Conservation (phyloP, 1,139 yeast species). For the Kodamaea anthophila region DNA sequence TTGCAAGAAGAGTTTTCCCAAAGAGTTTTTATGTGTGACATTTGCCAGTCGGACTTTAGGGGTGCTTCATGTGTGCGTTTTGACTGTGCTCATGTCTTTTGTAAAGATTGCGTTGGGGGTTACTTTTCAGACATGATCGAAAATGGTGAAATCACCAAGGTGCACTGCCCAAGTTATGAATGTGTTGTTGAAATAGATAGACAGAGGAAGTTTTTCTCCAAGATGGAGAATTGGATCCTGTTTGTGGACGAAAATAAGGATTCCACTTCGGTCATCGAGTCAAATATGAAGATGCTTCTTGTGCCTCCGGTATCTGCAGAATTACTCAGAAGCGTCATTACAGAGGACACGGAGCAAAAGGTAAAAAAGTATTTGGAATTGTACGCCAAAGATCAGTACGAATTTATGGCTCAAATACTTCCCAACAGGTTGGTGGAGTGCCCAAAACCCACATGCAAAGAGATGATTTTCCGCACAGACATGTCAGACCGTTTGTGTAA, state of each 20-base stretch:
- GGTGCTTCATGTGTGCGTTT: slow-evolving; percentile 43
- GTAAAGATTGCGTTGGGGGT: slow-evolving; percentile 43
- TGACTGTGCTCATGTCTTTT: slow-evolving; percentile 50
- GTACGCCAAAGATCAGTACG: slow-evolving; percentile 35
- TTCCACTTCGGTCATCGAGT: slow-evolving; percentile 9
- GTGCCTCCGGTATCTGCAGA: slow-evolving; percentile 30
- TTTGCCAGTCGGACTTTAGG: slow-evolving; percentile 49
- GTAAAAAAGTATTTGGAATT: slow-evolving; percentile 35
- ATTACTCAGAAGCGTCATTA: slow-evolving; percentile 25
- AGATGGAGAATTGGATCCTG: slow-evolving; percentile 14
- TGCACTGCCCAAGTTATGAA: slow-evolving; percentile 56
- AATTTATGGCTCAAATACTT: slow-evolving; percentile 36
- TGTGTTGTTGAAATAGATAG: slow-evolving; percentile 28
- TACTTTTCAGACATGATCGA: slow-evolving; percentile 42
- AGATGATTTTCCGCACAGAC: slow-evolving; percentile 42
- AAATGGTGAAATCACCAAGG: slow-evolving; percentile 46
- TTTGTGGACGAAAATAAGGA: slow-evolving; percentile 9
- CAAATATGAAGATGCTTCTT: slow-evolving; percentile 21
- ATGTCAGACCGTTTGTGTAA: slow-evolving; percentile 48
- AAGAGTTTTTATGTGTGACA: slow-evolving; percentile 48
- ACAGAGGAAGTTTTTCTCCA: slow-evolving; percentile 17
- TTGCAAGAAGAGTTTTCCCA: slow-evolving; percentile 26
- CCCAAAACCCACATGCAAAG: slow-evolving; percentile 40
- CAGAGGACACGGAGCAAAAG: slow-evolving; percentile 13
- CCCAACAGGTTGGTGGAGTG: slow-evolving; percentile 51